These are phyloP conservation scores for Penicillium pancosmium DNA, from an alignment of 495 filamentous ascomycete species.

Conservation along the genomic window DNA sequence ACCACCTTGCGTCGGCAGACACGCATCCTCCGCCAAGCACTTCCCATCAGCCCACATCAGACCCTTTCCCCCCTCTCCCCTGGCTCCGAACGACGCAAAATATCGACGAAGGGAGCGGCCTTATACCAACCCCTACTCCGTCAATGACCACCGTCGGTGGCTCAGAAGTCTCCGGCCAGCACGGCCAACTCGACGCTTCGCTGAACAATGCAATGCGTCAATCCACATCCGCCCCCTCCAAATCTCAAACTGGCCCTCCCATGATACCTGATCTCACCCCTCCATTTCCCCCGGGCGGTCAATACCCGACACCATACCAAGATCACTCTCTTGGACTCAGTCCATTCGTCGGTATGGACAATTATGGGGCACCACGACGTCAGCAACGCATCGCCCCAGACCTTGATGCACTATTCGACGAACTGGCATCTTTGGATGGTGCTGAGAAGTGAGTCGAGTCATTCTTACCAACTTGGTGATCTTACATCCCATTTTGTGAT, in stretches of 20 bases:
- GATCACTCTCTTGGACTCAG: constrained; percentile 35
- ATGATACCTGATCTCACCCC: constrained; percentile 32
- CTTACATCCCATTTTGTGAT: too few species aligned
- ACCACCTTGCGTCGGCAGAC: constrained; percentile 12
- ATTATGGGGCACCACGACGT: constrained; percentile 34
- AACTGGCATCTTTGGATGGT: constrained; percentile 46
- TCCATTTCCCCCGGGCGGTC: constrained; percentile 27
- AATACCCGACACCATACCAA: constrained; percentile 35
- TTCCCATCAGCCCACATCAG: constrained; percentile 18
- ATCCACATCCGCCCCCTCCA: constrained; percentile 27
- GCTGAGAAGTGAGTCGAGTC: constrained; percentile 36
- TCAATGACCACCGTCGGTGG: constrained; percentile 34
- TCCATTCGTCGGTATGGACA: constrained; percentile 38
- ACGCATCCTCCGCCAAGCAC: constrained; percentile 9
- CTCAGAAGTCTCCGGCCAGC: constrained; percentile 25
- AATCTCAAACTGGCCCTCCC: constrained; percentile 25
- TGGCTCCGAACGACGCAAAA: constrained; percentile 38
- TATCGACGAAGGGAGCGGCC: constrained; percentile 31
- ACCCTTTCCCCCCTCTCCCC: constrained; percentile 31
- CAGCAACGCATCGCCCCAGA: constrained; percentile 45
- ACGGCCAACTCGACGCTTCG: constrained; percentile 23
- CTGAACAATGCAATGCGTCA: constrained; percentile 18
- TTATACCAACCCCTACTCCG: constrained; percentile 37
- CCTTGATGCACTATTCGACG: constrained; percentile 47
- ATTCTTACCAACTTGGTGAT: too few species aligned